Evolutionary conservation across 2,329 filamentous ascomycete species (phyloP).

Genomic region (Microcyclospora pomicola): DNA sequence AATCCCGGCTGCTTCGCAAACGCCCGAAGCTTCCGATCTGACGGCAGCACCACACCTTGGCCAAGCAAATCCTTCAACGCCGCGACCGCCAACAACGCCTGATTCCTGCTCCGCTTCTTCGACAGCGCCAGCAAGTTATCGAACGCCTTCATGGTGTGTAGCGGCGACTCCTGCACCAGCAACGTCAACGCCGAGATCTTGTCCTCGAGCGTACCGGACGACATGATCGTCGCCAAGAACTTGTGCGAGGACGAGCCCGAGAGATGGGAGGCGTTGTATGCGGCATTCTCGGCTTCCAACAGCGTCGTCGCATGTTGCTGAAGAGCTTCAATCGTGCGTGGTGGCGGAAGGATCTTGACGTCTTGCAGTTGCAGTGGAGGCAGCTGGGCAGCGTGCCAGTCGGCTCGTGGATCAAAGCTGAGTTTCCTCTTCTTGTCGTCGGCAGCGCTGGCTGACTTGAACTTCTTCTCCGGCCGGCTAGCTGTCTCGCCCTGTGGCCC

Average conservation of each 20-base stretch:
- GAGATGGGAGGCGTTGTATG: constrained; percentile 57
- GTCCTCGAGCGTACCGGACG: constrained; percentile 88
- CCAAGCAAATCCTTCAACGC: constrained; percentile 90
- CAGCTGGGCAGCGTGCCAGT: constrained; percentile 51
- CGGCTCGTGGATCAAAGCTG: constrained; percentile 45
- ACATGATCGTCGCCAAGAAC: constrained; percentile 94
- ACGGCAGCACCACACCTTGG: constrained; percentile 71
- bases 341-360: constrained; percentile 33
- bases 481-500: constrained; percentile 10
- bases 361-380: constrained; percentile 37
- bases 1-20: constrained; percentile 72
- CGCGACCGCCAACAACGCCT: constrained; percentile 81
- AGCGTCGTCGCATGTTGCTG: constrained; percentile 59
- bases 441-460: constrained; percentile 12
- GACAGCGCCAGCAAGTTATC: constrained; percentile 71
- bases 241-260: constrained; percentile 79
- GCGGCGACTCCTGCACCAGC: constrained; percentile 85
- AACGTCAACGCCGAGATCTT: constrained; percentile 92
- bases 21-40: constrained; percentile 62
- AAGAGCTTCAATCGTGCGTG: constrained; percentile 42
- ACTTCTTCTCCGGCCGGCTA: constrained; percentile 16
- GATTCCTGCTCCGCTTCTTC: constrained; percentile 85
- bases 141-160: constrained; percentile 82
- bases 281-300: constrained; percentile 61
- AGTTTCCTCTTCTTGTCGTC: constrained; percentile 13